Evolutionary conservation across 2,329 filamentous ascomycete genomes (phyloP), one percentile per base, ranked within the genome.

Genomic region (Colletotrichum coccodes): DNA sequence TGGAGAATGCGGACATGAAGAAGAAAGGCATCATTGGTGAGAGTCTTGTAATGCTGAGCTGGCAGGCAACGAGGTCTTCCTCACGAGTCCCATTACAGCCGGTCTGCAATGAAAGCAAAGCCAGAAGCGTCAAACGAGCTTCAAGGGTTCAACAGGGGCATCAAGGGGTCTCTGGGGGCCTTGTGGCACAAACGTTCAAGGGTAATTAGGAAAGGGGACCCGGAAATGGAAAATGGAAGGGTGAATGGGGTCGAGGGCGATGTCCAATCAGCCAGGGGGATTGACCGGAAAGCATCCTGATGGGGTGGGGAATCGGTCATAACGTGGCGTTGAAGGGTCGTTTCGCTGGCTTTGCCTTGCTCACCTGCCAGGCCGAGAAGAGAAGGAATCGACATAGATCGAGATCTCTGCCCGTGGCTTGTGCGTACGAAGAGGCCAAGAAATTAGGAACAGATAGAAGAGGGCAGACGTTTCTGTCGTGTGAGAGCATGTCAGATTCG

Each of bases 391-490:
- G 56, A 12, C 54, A 47, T 11, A 40, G 61, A 69, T 69, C 66
- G 66, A 69, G 66, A 69, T 69, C 66, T 54, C 49, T 54, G 14
- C 32, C 44, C 59, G 60, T 68, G 65, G 60, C 65, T 68, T 52
- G 60, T 64, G 60, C 53, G 28, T 28, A 40, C 11, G 7, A 42
- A 42, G 14, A 14, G 30, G 32, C 8, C 21, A 23, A 53, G 42
- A 18, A 3, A 23, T 11, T 36, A n/a, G n/a, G 50, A 4, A 28
- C 11, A 9, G 11, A 12, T 44, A 44, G 16, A 21, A 38, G 50
- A 23, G 6, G 21, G 50, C 21, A 52, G 32, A 34, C 11, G 4
- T 34, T 18, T 34, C 8, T 28, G n/a, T 6, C 23, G n/a, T 6
- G n/a, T 38, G 50, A 14, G n/a, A n/a, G 9, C 34, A 30, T 26